Evolutionary conservation across 2,329 filamentous ascomycete species (phyloP), one percentile per base, ranked within the genome.

Genomic region (Herpomyces periplanetae): DNA sequence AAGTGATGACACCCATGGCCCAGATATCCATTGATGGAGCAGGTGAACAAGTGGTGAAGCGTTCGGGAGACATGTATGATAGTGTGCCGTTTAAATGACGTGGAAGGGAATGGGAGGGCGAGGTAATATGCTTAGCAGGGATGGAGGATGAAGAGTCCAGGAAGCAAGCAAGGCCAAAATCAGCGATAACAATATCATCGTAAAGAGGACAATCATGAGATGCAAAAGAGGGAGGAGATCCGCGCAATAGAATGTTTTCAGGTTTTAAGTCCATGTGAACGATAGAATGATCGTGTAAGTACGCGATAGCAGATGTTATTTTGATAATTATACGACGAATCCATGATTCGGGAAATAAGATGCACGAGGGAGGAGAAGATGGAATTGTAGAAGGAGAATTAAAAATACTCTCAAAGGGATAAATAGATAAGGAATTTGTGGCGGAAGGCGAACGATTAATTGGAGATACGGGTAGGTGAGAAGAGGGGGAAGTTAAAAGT

Each of bases 281-380:
- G 32, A 96, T 96, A 34, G 75, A 80, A 35, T 96, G 75, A 39
- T 91, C 80, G 42, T 96, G 80, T 8, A 96, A 56, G 40, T 96
- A 96, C 27, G 80, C 75, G 22, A 96, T 80, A n/a, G 80, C 80
- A 5, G 73, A 88, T n/a, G n/a, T n/a, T n/a, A n/a, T n/a, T n/a
- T n/a, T n/a, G n/a, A n/a, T n/a, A n/a, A n/a, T n/a, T n/a, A n/a
- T n/a, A n/a, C n/a, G n/a, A n/a, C n/a, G n/a, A n/a, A n/a, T n/a
- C n/a, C n/a, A n/a, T n/a, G n/a, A n/a, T n/a, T n/a, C n/a, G n/a
- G n/a, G n/a, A n/a, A n/a, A n/a, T n/a, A n/a, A n/a, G n/a, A 26
- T 75, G 66, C 34, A 96, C 84, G 16, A 96, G 55, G 33, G 88
- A 73, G 25, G 71, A 75, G 7, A 80, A 80, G 36, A 96, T 80